These are phyloP conservation scores for Primulina eburnea DNA, from an alignment of 257 asterid species.

Conservation along the genomic window DNA sequence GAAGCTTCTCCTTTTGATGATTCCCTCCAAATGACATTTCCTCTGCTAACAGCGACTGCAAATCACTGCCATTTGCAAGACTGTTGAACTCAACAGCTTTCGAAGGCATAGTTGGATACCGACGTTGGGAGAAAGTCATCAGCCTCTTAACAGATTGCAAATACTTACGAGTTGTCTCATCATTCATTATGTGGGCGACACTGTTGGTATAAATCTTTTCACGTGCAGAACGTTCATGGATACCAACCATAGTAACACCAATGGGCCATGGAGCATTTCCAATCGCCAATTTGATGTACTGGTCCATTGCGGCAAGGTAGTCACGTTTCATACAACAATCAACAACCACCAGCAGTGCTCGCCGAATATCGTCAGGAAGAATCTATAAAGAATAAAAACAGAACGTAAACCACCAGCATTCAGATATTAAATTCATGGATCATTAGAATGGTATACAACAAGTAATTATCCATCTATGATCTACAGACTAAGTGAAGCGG, in stretches of 20 bases:
- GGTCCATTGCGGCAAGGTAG: conserved; percentile 97
- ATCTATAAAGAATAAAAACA: conserved; percentile 36
- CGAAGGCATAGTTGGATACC: conserved; percentile 89
- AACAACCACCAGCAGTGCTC: conserved; percentile 70
- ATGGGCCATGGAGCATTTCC: conserved; percentile 99
- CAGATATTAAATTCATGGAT: not conserved
- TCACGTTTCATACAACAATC: conserved; percentile 79
- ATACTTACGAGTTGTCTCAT: conserved; percentile 94
- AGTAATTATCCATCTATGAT: not conserved
- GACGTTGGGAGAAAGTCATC: conserved; percentile 93
- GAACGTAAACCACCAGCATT: conserved; percentile 15
- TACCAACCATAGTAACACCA: conserved; percentile 99
- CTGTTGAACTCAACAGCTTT: conserved; percentile 98
- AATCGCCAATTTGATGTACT: conserved; percentile 80
- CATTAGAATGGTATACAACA: not conserved
- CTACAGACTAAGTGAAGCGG: not conserved
- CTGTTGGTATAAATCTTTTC: conserved; percentile 97
- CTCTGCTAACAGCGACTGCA: conserved; percentile 82
- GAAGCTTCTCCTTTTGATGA: conserved; percentile 51
- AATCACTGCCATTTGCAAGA: conserved; percentile 93
- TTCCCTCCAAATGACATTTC: conserved; percentile 39
- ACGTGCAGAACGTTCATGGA: conserved; percentile 98
- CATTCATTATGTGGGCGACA: conserved; percentile 99
- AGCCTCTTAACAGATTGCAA: conserved; percentile 80
- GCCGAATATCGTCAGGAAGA: conserved; percentile 88